These are phyloP conservation scores for Vigna unguiculata DNA, from an alignment of 306 rosid genomes.

Conservation along the genomic window DNA sequence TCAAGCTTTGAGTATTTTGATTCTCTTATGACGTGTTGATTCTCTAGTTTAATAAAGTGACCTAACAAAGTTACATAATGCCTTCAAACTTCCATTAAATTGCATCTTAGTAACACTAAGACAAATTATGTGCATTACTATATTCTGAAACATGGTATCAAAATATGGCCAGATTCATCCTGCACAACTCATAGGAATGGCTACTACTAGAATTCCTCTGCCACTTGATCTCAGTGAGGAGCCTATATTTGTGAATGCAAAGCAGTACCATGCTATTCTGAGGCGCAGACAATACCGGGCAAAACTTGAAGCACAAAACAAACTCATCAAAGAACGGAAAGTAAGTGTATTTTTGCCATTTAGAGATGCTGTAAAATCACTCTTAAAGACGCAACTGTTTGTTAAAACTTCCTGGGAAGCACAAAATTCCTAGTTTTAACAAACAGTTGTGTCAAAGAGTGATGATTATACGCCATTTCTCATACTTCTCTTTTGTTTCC, in stretches of 20 bases:
- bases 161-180: conserved; percentile 38
- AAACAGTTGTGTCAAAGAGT: too few species aligned
- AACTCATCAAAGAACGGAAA: conserved; percentile 70
- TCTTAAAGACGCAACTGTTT: neutral
- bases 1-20: neutral
- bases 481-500: neutral
- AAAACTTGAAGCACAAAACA: conserved; percentile 75
- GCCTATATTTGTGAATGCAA: conserved; percentile 87
- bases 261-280: conserved; percentile 92
- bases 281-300: conserved; percentile 89
- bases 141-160: conserved; percentile 17
- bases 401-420: neutral
- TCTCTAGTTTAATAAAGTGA: neutral
- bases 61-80: neutral
- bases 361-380: neutral
- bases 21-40: conserved; percentile 2
- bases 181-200: conserved; percentile 57
- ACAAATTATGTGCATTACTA: neutral
- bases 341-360: conserved; percentile 45
- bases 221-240: conserved; percentile 62
- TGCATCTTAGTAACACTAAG: neutral
- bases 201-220: conserved; percentile 63
- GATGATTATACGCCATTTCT: too few species aligned
- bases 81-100: conserved; percentile 4
- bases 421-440: neutral